Base-by-base conservation (phyloP, 768 basidiomycete species). In the Trametes cubensis region DNA sequence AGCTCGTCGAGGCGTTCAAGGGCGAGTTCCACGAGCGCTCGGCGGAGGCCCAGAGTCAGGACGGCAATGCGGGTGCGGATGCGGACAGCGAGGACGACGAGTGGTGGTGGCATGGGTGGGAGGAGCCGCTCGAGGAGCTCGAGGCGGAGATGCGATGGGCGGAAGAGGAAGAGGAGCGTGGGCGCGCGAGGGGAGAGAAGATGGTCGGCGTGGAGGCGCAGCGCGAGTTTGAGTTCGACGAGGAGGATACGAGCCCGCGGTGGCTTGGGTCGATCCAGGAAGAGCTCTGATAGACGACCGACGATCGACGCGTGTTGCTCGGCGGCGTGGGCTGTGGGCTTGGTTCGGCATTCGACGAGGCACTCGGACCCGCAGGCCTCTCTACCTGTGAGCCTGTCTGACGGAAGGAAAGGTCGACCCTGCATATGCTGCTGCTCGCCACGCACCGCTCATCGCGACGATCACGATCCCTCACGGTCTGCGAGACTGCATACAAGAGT, bases 31-130 rank as follows among this genome's bases (percentile, higher is more conserved):
- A 55, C 25, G 57, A 55, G 15, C 39, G 39, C 45, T 50, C 48
- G 58, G 59, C 51, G 34, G 34, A n/a, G 39, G 20, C 15, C 28
- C 58, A 64, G 47, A 48, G 53, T 26, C 28, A 55, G 25, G 57
- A 55, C 10, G 44, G 52, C 50, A n/a, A n/a, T n/a, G n/a, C n/a
- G n/a, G 59, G 52, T 50, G 59, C 46, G 30, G 54, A 60, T 38
- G 52, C 48, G 17, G 40, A 34, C 4, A 60, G 30, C 15, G 61
- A 60, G 13, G 63, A 58, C 34, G 59, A 49, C 38, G 60, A 65
- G 39, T 63, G 66, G 64, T 67, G 66, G 68, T 67, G 68, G 66
- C 64, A 64, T 14, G 66, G 68, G 15, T 67, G 68, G 66, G 68
- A 67, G 64, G 68, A 67, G 64, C 38, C 58, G 55, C 30, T 54